Evolutionary conservation across 139 green algal genomes (phyloP), one percentile per base, ranked within the genome.

Genomic region (Haematococcus lacustris): DNA sequence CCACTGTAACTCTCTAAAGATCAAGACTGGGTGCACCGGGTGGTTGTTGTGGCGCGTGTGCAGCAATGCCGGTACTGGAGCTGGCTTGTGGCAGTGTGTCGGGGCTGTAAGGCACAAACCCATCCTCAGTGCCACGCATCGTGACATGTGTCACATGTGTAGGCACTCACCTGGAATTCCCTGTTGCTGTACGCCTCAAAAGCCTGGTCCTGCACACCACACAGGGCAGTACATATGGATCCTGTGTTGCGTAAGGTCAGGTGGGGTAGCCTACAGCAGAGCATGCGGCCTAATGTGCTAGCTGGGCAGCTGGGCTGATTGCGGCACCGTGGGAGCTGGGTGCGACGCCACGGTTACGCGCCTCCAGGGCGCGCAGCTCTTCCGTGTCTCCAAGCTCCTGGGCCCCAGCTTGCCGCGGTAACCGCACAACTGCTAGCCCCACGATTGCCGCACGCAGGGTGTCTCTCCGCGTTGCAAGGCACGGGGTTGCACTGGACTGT

Each of bases 101-200:
- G 64, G 2, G 64, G 37, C 5, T 38, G 35, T 38, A 70, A 57
- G 9, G 50, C 64, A 64, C 33, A 53, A 7, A 67, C 37, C 64
- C 64, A 51, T 51, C 64, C 3, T 64, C 53, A 7, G 53, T 32
- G 21, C 53, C 21, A 60, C 1, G 76, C 39, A 70, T 2, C 1
- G 91, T 53, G 9, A 90, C 65, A 40, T 81, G 30, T 7, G 78
- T 80, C 7, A 93, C 57, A 13, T 75, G 51, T 7, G 79, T 38
- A 0, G 86, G 60, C 30, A 84, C 78, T n/a, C n/a, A 68, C 41
- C 1, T 74, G 9, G 43, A 92, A 89, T 34, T 90, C 79, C 21
- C 80, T 73, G 68, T 83, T 68, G 30, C 76, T 79, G 33, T 90
- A 92, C 0, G 87, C 84, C 38, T 81, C 41, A 51, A 79, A 82